phyloP scores from a whole-genome alignment of 768 basidiomycete species.

The Xerocomellus dryophilus region DNA sequence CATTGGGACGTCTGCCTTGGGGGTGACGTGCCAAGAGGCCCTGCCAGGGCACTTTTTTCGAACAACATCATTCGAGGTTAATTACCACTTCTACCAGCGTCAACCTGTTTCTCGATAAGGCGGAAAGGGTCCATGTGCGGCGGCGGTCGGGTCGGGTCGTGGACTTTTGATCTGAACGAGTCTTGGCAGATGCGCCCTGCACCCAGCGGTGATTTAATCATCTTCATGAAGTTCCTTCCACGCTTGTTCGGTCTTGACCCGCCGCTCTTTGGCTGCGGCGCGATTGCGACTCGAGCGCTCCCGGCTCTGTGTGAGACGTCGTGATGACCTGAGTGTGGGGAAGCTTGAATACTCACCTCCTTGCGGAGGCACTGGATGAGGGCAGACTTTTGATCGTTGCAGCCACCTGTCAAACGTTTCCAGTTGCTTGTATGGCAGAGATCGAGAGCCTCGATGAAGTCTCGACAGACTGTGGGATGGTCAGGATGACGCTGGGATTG shows the following conservation, averaged over 20 bases:
- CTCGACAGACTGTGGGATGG: constrained; percentile 55
- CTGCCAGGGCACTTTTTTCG: not conserved
- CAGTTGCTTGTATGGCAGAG: constrained; percentile 63
- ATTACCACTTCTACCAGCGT: not conserved
- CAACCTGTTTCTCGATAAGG: not conserved
- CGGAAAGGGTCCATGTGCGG: not conserved
- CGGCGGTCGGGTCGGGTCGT: not conserved
- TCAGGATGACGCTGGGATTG: constrained; percentile 2
- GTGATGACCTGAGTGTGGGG: not conserved
- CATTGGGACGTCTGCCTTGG: not conserved
- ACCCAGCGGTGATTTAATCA: constrained; percentile 22
- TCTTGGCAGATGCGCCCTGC: not conserved
- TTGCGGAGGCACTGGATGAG: constrained; percentile 67
- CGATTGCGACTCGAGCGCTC: constrained; percentile 60
- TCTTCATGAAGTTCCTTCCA: constrained; percentile 59
- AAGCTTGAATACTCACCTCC: constrained; percentile 49
- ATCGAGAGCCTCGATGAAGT: constrained; percentile 75
- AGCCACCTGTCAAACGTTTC: constrained; percentile 65
- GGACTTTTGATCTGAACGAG: not conserved
- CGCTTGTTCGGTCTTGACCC: constrained; percentile 55
- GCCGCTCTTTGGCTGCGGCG: constrained; percentile 54
- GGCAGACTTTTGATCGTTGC: constrained; percentile 64
- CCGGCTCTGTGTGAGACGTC: constrained; percentile 45
- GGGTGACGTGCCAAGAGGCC: not conserved
- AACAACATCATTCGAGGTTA: not conserved